These are phyloP conservation scores for Candida manassasensis DNA, from an alignment of 805 yeast genomes.

Conservation along the genomic window DNA sequence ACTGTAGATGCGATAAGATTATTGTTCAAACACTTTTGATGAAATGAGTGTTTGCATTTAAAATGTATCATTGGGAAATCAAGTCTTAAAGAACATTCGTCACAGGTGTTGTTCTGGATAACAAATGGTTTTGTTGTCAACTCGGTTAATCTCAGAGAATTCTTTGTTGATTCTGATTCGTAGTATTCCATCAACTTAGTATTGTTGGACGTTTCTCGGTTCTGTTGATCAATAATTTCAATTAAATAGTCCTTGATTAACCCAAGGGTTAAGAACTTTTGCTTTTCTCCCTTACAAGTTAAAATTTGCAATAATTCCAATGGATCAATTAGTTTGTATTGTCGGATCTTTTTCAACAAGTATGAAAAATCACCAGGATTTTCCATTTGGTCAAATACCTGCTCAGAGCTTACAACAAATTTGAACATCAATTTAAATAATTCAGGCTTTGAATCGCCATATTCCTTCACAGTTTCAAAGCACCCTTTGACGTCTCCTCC, in stretches of 20 bases:
- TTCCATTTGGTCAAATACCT: constrained; percentile 48
- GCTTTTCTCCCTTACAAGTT: constrained; percentile 30
- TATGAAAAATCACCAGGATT: constrained; percentile 37
- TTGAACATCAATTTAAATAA: constrained; percentile 62
- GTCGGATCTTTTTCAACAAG: constrained; percentile 51
- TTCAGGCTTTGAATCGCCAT: constrained; percentile 60
- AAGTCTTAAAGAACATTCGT: constrained; percentile 57
- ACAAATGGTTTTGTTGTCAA: constrained; percentile 44
- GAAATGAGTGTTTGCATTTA: constrained; percentile 82
- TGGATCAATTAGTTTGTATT: constrained; percentile 57
- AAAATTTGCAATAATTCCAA: constrained; percentile 72
- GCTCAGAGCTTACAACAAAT: constrained; percentile 54
- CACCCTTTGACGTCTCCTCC: constrained; percentile 55
- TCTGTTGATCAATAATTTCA: constrained; percentile 54
- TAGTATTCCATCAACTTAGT: constrained; percentile 63
- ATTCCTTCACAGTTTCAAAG: constrained; percentile 49
- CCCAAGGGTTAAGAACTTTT: constrained; percentile 60
- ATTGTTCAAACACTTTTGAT: constrained; percentile 69
- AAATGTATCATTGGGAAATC: constrained; percentile 82
- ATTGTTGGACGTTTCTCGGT: constrained; percentile 65
- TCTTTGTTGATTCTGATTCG: constrained; percentile 56
- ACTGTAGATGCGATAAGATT: constrained; percentile 22
- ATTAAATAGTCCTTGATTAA: constrained; percentile 65
- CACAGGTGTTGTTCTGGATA: constrained; percentile 60
- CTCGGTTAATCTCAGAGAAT: constrained; percentile 49